These are phyloP conservation scores for Skeletonema grethae DNA, from an alignment of 108 stramenopile species.

Conservation along the genomic window DNA sequence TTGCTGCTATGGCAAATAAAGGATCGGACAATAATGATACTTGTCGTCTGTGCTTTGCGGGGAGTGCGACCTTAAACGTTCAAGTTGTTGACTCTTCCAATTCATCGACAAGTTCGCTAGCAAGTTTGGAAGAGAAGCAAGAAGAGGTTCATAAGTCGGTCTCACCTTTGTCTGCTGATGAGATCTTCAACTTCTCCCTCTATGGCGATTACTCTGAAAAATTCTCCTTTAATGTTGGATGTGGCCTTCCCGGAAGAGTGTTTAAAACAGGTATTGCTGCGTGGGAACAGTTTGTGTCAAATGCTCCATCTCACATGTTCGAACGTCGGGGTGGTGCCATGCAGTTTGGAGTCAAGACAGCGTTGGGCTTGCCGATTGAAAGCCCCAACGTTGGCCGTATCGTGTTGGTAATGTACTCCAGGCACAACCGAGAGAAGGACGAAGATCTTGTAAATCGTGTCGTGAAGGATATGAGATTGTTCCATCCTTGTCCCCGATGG, in stretches of 20 bases:
- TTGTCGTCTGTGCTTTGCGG: conserved; percentile 79
- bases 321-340: conserved; percentile 85
- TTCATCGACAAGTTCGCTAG: background rate
- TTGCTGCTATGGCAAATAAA: background rate
- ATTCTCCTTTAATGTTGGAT: conserved; percentile 85
- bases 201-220: conserved; percentile 89
- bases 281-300: conserved; percentile 81
- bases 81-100: conserved; percentile 32
- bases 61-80: conserved; percentile 64
- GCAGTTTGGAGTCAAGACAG: conserved; percentile 90
- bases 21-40: conserved; percentile 19
- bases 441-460: conserved; percentile 65
- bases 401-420: conserved; percentile 81
- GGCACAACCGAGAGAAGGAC: conserved; percentile 69
- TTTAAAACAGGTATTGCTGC: conserved; percentile 61
- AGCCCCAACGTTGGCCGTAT: conserved; percentile 86
- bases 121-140: background rate
- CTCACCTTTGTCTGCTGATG: conserved; percentile 48
- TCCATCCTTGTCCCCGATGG: conserved; percentile 86
- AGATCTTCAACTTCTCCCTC: conserved; percentile 66
- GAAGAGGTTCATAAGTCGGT: background rate
- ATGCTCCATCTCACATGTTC: conserved; percentile 72
- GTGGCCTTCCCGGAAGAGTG: conserved; percentile 85
- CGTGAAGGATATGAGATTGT: conserved; percentile 77
- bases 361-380: conserved; percentile 78